Evolutionary conservation across 768 basidiomycete genomes (phyloP), one percentile per base, ranked within the genome.

Genomic region (Holtermannia corniformis): DNA sequence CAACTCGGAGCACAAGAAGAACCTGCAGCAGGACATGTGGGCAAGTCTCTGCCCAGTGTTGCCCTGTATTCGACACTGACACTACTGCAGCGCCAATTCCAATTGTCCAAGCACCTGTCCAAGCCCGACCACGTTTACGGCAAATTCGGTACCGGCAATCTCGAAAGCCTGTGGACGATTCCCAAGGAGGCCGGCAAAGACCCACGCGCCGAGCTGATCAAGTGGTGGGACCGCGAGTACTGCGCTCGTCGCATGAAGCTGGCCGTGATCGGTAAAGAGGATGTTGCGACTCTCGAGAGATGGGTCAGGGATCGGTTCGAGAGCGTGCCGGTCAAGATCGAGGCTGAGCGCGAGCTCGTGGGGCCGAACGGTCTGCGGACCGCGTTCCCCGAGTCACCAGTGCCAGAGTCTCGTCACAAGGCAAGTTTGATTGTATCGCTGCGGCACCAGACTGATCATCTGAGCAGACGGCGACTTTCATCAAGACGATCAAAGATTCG

Each of bases 1-100:
- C 81, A 52, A 71, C 76, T 93, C 89, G 0, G 95, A 99, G 70
- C 84, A 96, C 77, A 88, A 89, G 84, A 90, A 44, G 81, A 82
- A 23, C 85, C 85, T 72, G 82, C 89, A 40, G 85, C 87, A 43
- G 21, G 71, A 76, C 75, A 16, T 77, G 86, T 56, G 90, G 90
- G 45, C 80, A 83, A 49, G 89, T 56, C 19, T 3, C 1, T 23
- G 24, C 21, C 27, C 28, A 48, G 47, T 7, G 32, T 16, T 37
- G 32, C 32, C 10, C 32, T 16, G 32, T 16, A n/a, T n/a, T n/a
- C n/a, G 21, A 46, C 11, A 47, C 24, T 13, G 47, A 37, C 40
- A 45, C 46, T 46, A 3, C 45, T 52, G 5, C 49, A 73, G 62
- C 82, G 93, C n/a, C 82, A 92, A 52, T 97, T 86, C 73, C 93